A percentile compares a stretch with the other conserved stretches of the same genome.
phyloP scores from a whole-genome alignment of 2,329 filamentous ascomycete genomes.

The Metarhizium guizhouense region DNA sequence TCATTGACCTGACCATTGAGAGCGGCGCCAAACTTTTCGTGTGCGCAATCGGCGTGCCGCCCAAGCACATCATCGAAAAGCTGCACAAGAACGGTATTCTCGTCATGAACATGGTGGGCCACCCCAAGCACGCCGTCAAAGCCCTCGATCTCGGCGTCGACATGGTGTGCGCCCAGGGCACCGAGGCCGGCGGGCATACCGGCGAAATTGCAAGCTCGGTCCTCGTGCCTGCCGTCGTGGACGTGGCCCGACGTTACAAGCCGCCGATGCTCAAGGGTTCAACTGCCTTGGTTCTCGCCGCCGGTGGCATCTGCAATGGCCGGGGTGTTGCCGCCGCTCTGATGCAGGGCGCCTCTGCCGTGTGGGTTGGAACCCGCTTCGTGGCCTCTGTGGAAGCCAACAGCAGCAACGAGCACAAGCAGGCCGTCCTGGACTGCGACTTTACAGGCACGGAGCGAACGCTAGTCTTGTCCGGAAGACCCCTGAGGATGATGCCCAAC shows the following conservation, averaged over 20 bases:
- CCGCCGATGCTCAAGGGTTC: conserved; percentile 62
- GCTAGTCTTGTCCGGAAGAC: conserved; percentile 72
- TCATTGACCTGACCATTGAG: conserved; percentile 78
- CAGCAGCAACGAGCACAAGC: conserved; percentile 76
- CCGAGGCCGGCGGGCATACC: conserved; percentile 89
- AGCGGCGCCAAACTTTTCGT: conserved; percentile 83
- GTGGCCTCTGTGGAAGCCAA: conserved; percentile 76
- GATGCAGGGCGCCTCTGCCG: conserved; percentile 80
- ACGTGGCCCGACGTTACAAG: conserved; percentile 65
- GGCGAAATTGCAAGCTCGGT: conserved; percentile 78
- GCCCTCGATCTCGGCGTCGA: conserved; percentile 81
- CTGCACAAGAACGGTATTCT: conserved; percentile 74
- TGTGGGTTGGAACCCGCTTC: conserved; percentile 93
- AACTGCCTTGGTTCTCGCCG: conserved; percentile 76
- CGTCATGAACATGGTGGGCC: conserved; percentile 96
- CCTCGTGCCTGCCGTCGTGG: conserved; percentile 77
- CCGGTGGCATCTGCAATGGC: conserved; percentile 79
- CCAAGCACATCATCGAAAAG: conserved; percentile 59
- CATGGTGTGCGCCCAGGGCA: conserved; percentile 85
- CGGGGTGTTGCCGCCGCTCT: conserved; percentile 69
- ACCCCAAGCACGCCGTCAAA: conserved; percentile 84
- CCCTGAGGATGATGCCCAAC: conserved; percentile 72
- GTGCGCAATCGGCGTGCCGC: conserved; percentile 79
- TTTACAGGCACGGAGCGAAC: conserved; percentile 78
- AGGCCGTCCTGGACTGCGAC: conserved; percentile 66